Evolutionary conservation across 257 asterid genomes (phyloP).

Genomic region (Dorcoceras hygrometricum): DNA sequence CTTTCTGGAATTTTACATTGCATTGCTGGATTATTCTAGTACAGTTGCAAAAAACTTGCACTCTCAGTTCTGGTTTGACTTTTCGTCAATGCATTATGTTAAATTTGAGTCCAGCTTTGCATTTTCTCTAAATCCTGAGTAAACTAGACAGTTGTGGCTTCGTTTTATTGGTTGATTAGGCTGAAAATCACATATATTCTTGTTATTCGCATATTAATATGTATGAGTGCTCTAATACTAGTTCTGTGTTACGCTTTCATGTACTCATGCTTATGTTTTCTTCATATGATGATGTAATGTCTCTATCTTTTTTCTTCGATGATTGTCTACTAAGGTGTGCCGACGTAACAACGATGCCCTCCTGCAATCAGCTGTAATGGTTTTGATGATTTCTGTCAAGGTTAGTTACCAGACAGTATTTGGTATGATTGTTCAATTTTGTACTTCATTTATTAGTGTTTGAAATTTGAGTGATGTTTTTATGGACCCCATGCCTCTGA

Average conservation of each 20-base stretch:
- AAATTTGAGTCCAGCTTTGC: background rate
- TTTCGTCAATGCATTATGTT: background rate
- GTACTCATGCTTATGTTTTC: background rate
- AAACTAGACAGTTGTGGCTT: background rate
- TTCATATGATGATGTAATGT: conserved; percentile 19
- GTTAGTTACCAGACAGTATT: conserved; percentile 34
- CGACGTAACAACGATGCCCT: conserved; percentile 34
- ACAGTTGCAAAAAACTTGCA: background rate
- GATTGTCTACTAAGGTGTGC: conserved; percentile 49
- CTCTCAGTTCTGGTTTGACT: background rate
- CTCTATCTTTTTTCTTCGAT: conserved; percentile 14
- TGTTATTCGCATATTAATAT: too few species aligned
- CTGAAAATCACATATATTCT: background rate
- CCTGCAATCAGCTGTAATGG: conserved; percentile 64
- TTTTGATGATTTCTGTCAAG: conserved; percentile 83
- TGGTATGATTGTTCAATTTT: conserved; percentile 11
- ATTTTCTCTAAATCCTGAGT: background rate
- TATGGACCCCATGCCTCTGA: background rate
- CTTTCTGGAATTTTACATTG: background rate
- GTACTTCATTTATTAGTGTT: conserved; percentile 13
- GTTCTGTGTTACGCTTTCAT: background rate
- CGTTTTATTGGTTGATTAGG: background rate
- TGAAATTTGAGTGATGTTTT: conserved; percentile 16
- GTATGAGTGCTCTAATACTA: background rate
- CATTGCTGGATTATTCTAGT: background rate